Conservation (phyloP, 345 rosid genomes). For the Rhodamnia rubescens region DNA sequence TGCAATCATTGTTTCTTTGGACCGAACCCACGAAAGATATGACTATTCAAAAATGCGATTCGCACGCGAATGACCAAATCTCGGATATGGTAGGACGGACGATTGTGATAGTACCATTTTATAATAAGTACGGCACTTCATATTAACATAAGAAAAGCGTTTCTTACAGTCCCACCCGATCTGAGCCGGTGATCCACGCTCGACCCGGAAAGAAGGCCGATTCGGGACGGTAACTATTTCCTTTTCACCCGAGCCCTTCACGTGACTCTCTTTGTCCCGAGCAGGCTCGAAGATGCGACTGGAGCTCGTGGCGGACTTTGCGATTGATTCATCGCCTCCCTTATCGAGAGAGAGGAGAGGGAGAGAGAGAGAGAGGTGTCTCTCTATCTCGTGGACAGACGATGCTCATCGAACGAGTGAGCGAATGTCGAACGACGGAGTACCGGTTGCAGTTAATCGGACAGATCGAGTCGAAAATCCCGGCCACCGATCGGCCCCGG, state of each 20-base stretch:
- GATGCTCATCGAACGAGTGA: neutral
- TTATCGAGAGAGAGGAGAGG: too few relatives aligned
- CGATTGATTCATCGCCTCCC: neutral
- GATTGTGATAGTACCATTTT: neutral
- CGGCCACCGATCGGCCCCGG: rapidly evolving
- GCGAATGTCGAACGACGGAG: too few relatives aligned
- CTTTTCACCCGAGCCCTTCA: neutral
- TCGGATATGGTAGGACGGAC: rapidly evolving
- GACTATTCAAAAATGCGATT: rapidly evolving
- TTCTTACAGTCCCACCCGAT: neutral
- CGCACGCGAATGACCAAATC: neutral
- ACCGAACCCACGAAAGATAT: neutral
- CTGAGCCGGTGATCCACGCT: neutral
- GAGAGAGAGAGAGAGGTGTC: too few relatives aligned
- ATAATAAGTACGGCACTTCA: neutral
- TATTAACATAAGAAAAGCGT: neutral
- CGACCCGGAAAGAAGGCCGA: neutral
- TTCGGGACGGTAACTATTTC: neutral
- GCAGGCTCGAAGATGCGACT: too few relatives aligned
- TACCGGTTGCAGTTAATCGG: too few relatives aligned
- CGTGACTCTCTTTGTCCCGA: too few relatives aligned
- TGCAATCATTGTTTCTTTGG: neutral
- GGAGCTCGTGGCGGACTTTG: too few relatives aligned
- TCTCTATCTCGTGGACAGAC: neutral
- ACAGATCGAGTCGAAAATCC: neutral